phyloP scores from a whole-genome alignment of 2,329 filamentous ascomycete genomes.

The Colletotrichum tanaceti region DNA sequence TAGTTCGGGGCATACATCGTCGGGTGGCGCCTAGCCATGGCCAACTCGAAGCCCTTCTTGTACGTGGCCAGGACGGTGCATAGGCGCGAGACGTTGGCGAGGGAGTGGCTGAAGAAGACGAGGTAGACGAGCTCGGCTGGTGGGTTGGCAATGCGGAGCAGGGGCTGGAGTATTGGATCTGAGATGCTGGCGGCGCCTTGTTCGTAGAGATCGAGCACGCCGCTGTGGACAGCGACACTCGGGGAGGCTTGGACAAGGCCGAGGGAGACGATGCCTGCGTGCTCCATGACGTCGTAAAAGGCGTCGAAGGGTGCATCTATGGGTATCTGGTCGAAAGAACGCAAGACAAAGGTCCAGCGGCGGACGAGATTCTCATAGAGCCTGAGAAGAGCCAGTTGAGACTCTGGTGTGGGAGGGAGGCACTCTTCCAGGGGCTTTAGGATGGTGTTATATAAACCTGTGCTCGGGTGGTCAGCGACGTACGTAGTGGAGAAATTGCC shows the following conservation, averaged over 20 bases:
- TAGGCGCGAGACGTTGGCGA: slow-evolving; percentile 74
- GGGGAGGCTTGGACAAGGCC: slow-evolving; percentile 68
- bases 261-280: slow-evolving; percentile 67
- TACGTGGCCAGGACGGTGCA: slow-evolving; percentile 77
- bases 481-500: neutral
- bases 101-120: slow-evolving; percentile 73
- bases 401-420: slow-evolving; percentile 50
- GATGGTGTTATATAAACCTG: slow-evolving; percentile 63
- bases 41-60: slow-evolving; percentile 78
- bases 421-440: slow-evolving; percentile 62
- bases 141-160: slow-evolving; percentile 76
- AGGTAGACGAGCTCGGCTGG: slow-evolving; percentile 75
- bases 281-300: slow-evolving; percentile 57
- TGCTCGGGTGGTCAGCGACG: slow-evolving; percentile 42
- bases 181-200: slow-evolving; percentile 67
- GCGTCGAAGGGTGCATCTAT: slow-evolving; percentile 50
- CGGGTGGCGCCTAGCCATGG: slow-evolving; percentile 55
- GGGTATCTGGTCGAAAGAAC: slow-evolving; percentile 53
- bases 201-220: slow-evolving; percentile 78
- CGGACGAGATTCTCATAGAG: slow-evolving; percentile 77
- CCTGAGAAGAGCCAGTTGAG: slow-evolving; percentile 69
- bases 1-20: slow-evolving; percentile 67
- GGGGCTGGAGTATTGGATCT: slow-evolving; percentile 60
- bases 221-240: slow-evolving; percentile 59
- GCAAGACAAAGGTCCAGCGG: slow-evolving; percentile 65